Conservation (phyloP, 169 alveolate genomes). For the Miamiensis avidus region DNA sequence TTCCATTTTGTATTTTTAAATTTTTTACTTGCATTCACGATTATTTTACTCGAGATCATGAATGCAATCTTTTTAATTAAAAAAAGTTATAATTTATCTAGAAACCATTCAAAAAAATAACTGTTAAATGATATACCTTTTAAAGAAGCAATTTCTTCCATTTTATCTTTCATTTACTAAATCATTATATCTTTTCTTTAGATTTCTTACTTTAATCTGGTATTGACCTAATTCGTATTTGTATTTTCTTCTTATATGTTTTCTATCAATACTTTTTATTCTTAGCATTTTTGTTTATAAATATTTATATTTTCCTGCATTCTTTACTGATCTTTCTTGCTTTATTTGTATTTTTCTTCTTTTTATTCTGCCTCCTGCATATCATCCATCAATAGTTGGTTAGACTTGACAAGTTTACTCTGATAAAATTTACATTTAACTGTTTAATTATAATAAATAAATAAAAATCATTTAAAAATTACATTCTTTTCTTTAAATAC, state of each 20-base stretch:
- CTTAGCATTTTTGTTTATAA: background rate
- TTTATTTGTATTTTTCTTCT: background rate
- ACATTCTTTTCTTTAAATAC: too few relatives aligned
- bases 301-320: background rate
- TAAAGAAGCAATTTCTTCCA: background rate
- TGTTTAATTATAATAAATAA: too few relatives aligned
- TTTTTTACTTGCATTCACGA: too few relatives aligned
- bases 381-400: background rate
- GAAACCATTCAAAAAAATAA: background rate
- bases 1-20: background rate
- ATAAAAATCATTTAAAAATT: too few relatives aligned
- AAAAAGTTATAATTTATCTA: too few relatives aligned
- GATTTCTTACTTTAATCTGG: background rate
- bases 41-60: too few relatives aligned
- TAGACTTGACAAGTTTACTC: background rate
- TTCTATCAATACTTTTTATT: background rate
- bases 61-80: background rate
- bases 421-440: too few relatives aligned
- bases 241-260: background rate
- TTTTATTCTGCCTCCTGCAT: too few relatives aligned
- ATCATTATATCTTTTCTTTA: background rate
- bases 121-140: background rate
- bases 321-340: background rate
- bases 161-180: background rate
- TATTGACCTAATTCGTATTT: too few relatives aligned